Conservation (phyloP, 1,139 yeast genomes). For the Candida albicans region DNA sequence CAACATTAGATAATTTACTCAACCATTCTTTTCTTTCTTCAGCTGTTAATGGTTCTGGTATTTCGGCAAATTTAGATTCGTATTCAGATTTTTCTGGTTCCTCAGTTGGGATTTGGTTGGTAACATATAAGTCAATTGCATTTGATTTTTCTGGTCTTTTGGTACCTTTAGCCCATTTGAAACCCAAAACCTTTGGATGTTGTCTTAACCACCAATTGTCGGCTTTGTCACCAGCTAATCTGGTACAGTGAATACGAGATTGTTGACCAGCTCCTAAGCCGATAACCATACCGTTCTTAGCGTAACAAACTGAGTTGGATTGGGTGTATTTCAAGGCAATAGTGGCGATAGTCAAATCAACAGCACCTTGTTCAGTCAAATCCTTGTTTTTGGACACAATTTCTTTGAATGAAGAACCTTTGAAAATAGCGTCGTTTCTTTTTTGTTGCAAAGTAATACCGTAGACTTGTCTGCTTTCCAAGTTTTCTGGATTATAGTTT, state of each 20-base stretch:
- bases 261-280: slow-evolving; percentile 99
- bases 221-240: slow-evolving; percentile 98
- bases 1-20: slow-evolving; percentile 74
- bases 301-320: slow-evolving; percentile 96
- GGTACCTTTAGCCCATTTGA: slow-evolving; percentile 97
- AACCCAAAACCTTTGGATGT: slow-evolving; percentile 87
- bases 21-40: slow-evolving; percentile 91
- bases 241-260: slow-evolving; percentile 97
- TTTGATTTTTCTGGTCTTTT: slow-evolving; percentile 98
- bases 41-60: slow-evolving; percentile 80
- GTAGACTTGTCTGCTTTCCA: slow-evolving; percentile 92
- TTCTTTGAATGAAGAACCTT: slow-evolving; percentile 83
- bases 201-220: slow-evolving; percentile 99
- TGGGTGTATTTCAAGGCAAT: slow-evolving; percentile 96
- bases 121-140: slow-evolving; percentile 91
- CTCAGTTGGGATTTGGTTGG: slow-evolving; percentile 84
- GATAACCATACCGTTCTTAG: slow-evolving; percentile 97
- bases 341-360: slow-evolving; percentile 95
- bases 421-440: slow-evolving; percentile 96
- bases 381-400: slow-evolving; percentile 84
- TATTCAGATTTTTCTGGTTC: slow-evolving; percentile 95
- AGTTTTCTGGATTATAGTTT: slow-evolving; percentile 75
- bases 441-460: slow-evolving; percentile 95
- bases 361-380: slow-evolving; percentile 86
- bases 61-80: slow-evolving; percentile 78